Base-by-base conservation (phyloP, 2,329 filamentous ascomycete genomes). In the Fusarium pseudonygamai region DNA sequence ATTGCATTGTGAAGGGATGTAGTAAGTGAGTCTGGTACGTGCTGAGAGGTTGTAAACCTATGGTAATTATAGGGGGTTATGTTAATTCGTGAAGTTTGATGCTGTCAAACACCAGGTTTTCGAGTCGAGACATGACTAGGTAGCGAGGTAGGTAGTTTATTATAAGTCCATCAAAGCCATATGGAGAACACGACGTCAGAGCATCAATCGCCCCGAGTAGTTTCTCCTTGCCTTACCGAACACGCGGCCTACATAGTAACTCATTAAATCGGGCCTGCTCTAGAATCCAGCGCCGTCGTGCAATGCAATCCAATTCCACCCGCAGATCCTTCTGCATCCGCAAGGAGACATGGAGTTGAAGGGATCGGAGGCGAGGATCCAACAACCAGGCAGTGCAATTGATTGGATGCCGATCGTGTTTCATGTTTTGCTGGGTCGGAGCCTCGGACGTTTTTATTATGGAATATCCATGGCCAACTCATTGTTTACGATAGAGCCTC, bases 251-350 rank as follows among this genome's bases (percentile, higher is more conserved):
- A n/a, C n/a, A n/a, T n/a, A 55, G 57, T 42, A 61, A 59, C 47
- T 40, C 61, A 65, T 72, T 72, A 71, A 75, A 62, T 56, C 67
- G 69, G 71, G 65, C 59, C 73, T 61, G 57, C 34, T 50, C 18
- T 53, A 32, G 42, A 49, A 42, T 64, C 62, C 58, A 64, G 43
- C 55, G 30, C 42, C 40, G 60, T 72, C 50, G 58, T 73, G 45
- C 56, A 66, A 72, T 69, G 49, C 52, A 49, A 64, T 59, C 52
- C 53, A 56, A 64, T 64, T 69, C 53, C 59, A 62, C 42, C 42
- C 55, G 72, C 67, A 67, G 76, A 78, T 78, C 74, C 60, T 73
- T 53, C 69, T 75, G 71, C 60, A 69, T 60, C 70, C 55, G 71
- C 50, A 43, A 69, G 67, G 52, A 59, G 49, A n/a, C 42, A 49